Evolutionary conservation across 306 rosid species (phyloP).

Genomic region (Vigna unguiculata): DNA sequence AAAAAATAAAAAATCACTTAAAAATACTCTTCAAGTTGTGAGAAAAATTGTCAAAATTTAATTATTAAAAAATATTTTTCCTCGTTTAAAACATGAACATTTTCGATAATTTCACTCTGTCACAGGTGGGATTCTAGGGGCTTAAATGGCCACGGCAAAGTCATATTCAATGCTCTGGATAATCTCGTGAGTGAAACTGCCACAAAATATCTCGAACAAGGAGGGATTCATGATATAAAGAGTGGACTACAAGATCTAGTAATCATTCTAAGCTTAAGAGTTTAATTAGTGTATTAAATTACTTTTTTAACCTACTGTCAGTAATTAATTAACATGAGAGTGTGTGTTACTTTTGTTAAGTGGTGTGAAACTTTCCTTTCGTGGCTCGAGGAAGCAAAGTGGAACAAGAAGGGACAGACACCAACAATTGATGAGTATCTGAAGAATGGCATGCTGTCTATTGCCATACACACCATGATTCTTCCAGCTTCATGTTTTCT

Average conservation of each 20-base stretch:
- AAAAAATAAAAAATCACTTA: too few relatives aligned
- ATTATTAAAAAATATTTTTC: too few relatives aligned
- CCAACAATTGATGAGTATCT: slow-evolving; percentile 49
- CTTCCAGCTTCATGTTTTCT: slow-evolving; percentile 50
- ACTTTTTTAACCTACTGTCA: too few relatives aligned
- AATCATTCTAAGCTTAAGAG: background rate
- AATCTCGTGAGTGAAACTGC: slow-evolving; percentile 27
- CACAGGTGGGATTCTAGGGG: slow-evolving; percentile 28
- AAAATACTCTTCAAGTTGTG: too few relatives aligned
- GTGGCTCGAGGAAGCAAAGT: slow-evolving; percentile 47
- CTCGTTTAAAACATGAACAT: too few relatives aligned
- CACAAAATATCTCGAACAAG: slow-evolving; percentile 12
- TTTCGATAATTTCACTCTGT: background rate
- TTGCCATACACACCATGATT: slow-evolving; percentile 43
- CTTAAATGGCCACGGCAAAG: slow-evolving; percentile 22
- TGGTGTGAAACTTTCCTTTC: slow-evolving; percentile 48
- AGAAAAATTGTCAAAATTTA: too few relatives aligned
- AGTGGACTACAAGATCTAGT: slow-evolving; percentile 4
- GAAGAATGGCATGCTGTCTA: slow-evolving; percentile 37
- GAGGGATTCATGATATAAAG: slow-evolving; percentile 14
- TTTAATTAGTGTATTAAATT: background rate
- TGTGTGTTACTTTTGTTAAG: slow-evolving; percentile 1
- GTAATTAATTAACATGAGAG: background rate
- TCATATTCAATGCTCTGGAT: slow-evolving; percentile 37
- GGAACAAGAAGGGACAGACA: slow-evolving; percentile 36